These are phyloP conservation scores for Rubroboletus satanas DNA, from an alignment of 768 basidiomycete genomes.

Conservation along the genomic window DNA sequence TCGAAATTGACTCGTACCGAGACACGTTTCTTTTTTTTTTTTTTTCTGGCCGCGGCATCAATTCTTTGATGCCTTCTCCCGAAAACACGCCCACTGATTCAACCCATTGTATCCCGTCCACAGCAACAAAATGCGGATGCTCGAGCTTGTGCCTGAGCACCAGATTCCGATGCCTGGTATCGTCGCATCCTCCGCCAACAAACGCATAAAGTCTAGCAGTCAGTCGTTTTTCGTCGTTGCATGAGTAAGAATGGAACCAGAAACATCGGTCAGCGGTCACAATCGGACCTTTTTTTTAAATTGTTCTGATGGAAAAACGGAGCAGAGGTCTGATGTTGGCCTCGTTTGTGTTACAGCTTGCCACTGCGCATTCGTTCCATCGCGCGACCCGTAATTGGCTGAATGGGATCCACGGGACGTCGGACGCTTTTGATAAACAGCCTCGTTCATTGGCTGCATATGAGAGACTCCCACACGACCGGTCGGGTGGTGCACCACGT, in stretches of 20 bases:
- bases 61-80: too few species aligned
- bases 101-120: slow-evolving; percentile 34
- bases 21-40: not conserved
- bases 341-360: slow-evolving; percentile 9
- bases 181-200: slow-evolving; percentile 11
- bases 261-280: slow-evolving; percentile 12
- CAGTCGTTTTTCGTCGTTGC: too few species aligned
- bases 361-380: slow-evolving; percentile 10
- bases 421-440: slow-evolving; percentile 9
- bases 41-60: too few species aligned
- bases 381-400: slow-evolving; percentile 35
- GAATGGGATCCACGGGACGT: slow-evolving; percentile 32
- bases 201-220: slow-evolving; percentile 24
- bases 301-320: slow-evolving; percentile 23
- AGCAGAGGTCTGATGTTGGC: slow-evolving; percentile 30
- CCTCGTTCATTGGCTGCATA: slow-evolving; percentile 28
- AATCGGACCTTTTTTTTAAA: slow-evolving; percentile 30
- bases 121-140: not conserved
- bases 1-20: not conserved
- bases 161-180: not conserved
- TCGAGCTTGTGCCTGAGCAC: too few species aligned
- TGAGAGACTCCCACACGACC: slow-evolving; percentile 21
- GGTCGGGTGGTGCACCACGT: slow-evolving; percentile 35
- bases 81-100: slow-evolving; percentile 23
- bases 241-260: too few species aligned